Base-by-base conservation (phyloP, 2,329 filamentous ascomycete genomes). In the Graphilbum fragrans region DNA sequence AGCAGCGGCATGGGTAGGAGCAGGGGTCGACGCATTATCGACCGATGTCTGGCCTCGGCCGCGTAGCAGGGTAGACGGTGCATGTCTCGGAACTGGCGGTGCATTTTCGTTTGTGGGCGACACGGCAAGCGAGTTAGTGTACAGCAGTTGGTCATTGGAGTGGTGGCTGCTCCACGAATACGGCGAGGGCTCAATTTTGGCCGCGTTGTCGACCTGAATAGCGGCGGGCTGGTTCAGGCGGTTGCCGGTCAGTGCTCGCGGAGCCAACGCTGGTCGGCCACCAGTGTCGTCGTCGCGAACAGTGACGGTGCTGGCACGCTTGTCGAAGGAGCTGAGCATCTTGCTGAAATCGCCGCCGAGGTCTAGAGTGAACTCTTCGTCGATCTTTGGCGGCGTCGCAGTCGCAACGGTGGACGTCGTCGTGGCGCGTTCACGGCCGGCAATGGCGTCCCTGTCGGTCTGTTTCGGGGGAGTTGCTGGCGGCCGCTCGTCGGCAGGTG, bases 241-340 rank as follows among this genome's bases (percentile, higher is more conserved):
- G 41, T 62, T 63, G 5, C 59, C 63, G 1, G 70, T 69, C 42
- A 72, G 54, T 25, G 67, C 65, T 7, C 70, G 63, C 20, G 62
- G 56, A 14, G 50, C 55, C 39, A 58, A 41, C 4, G 52, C 50
- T 19, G 56, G 54, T 21, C 62, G 59, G 29, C 29, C 29, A 17
- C 59, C 57, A 9, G 55, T 48, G 11, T 57, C 56, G 27, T 64
- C 62, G 18, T 61, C 56, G 32, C 56, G 66, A 42, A 70, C 45
- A 4, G 69, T 72, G n/a, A 59, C 59, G 38, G 65, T 60, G 50
- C 70, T 72, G 19, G 66, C 60, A 45, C 71, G 62, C 55, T 76
- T 76, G 47, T 74, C 70, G 38, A 73, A 72, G n/a, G 59, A 62
- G 38, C 75, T 63, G 33, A 77, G 64, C 67, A 77, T 72, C 42